Base-by-base conservation (phyloP, 2,329 filamentous ascomycete species). In the Orbilia oligospora region DNA sequence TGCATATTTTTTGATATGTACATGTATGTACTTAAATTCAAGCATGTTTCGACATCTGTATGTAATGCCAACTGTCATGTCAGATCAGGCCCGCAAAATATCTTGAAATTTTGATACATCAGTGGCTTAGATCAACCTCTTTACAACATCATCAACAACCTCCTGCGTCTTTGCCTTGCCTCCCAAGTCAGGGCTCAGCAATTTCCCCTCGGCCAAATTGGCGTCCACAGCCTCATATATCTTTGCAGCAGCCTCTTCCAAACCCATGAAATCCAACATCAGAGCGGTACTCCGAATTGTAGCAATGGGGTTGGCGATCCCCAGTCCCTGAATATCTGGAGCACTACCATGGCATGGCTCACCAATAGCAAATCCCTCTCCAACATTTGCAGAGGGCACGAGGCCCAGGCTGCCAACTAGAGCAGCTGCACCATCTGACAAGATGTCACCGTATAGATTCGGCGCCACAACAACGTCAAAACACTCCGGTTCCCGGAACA, bases 401-500 rank as follows among this genome's bases (percentile, higher is more conserved):
- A 99, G 90, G 81, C 96, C 96, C 44, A 99, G 87, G 70, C 91
- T 94, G 55, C 95, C 96, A 30, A 98, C 95, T 33, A 98, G 90
- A 1, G 96, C 96, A 27, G 96, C 96, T 64, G 96, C 95, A 81
- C 94, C 95, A 85, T 99, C 96, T 1, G 94, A 97, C 46, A 99
- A 88, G 81, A 99, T 96, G 85, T 99, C 96, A 81, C 96, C 96
- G 86, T 99, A 98, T 79, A 99, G 89, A 87, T 98, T 98, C 66
- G 95, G 96, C 8, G 95, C 96, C 56, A 99, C 96, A 82, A 99
- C 97, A 81, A 98, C 95, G 85, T 99, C 96, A 90, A 98, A 99
- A 83, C 91, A 92, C 83, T 91, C 89, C 51, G 96, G 96, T 86
- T 98, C 93, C 80, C 95, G 93, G 90, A 98, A 98, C 72, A 99